Evolutionary conservation across 345 rosid genomes (phyloP), one percentile per base, ranked within the genome.

Genomic region (Eucalyptus curtisii): DNA sequence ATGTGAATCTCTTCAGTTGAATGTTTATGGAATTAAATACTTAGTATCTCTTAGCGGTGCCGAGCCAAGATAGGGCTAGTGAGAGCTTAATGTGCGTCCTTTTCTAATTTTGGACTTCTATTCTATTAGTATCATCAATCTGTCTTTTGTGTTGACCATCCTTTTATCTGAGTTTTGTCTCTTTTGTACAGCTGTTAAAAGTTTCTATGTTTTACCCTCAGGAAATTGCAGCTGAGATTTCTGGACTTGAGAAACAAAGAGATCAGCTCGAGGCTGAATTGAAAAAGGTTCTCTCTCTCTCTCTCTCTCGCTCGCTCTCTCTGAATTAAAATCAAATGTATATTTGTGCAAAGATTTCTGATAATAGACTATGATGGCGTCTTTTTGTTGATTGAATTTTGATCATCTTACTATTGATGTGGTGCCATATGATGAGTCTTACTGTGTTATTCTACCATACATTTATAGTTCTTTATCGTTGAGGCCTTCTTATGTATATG

Each of bases 221-320:
- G 99, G 99, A 97, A 95, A 89, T 97, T 88, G 91, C 90, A 90
- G 94, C 95, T 89, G 99, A 97, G 93, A 94, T 98, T 91, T 88
- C 94, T 87, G 94, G 91, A 90, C 93, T 96, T 87, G 99, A 94
- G 91, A 95, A 94, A 90, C 93, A 96, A 93, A 95, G 98, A 92
- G 95, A 96, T 91, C 96, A 95, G 88, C 96, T 98, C 86, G 99
- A 96, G 93, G 98, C 98, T 79, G 95, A 97, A 91, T 90, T 98
- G 93, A 98, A 98, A 91, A 97, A 91, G 98, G 98, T 93, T 87
- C 44, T 64, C 87, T 80, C 64, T 81, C 61, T 89, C 37, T 82
- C 85, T 50, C 20, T 50, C 53, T 64, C 86, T 33, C 85, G 16
- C 20, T 50, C 53, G 57, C 86, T 33, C 24, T 57, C 79, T 81